Evolutionary conservation across 2,329 filamentous ascomycete species (phyloP), one percentile per base, ranked within the genome.

Genomic region (Epichloe sp.): DNA sequence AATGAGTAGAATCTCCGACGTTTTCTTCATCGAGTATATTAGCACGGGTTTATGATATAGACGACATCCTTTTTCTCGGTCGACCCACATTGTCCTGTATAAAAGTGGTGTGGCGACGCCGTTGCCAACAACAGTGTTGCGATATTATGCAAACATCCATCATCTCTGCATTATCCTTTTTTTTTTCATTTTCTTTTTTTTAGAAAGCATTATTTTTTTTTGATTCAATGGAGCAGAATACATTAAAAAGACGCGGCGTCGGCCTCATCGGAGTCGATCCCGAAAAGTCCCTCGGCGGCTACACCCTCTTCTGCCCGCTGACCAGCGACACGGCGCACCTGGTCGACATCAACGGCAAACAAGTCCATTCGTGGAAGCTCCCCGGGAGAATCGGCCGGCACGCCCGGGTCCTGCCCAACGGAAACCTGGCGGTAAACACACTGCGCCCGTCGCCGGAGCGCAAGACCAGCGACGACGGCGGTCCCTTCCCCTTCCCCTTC

Each of bases 381-480:
- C 62, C 62, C 0, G 62, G 61, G 0, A 55, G 62, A 50, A 57
- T 62, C 1, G 62, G 62, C 1, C 54, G 62, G 0, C 61, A 64
- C 46, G 62, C 62, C 3, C 50, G 53, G 7, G 57, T 64, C 38
- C 56, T 64, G 0, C 56, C 57, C 3, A 64, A 60, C 1, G 62
- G 62, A 0, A 64, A 64, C 12, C 59, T 64, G 1, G 61, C 62
- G 1, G 62, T 62, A 47, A 64, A 64, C 31, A 64, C 62, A 2
- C 56, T 63, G 2, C 57, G 57, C 0, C 47, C 52, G 3, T 36
- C 54, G 0, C 8, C 52, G 17, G 40, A 59, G 1, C 26, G 52
- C 1, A 56, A 52, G 0, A 61, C 57, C 7, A 54, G 53, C 4
- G 53, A 60, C 26, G 59, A 60, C 26, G 59, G 58, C 0, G 56